Evolutionary conservation across 371 early-diverging fungal genomes (phyloP).

Genomic region (Rhizopus microsporus): DNA sequence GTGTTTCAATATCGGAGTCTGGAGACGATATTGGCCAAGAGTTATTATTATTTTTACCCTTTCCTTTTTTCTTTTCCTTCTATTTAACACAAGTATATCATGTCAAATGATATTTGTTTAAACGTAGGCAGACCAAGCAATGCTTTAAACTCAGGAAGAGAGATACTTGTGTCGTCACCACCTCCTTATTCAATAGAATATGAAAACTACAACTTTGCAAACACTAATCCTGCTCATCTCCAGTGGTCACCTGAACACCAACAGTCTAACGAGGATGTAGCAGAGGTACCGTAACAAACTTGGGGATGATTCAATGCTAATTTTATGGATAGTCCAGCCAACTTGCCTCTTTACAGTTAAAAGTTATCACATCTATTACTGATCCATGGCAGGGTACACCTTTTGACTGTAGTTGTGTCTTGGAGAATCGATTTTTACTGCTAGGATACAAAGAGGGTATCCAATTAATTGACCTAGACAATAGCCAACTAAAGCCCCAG

Average conservation of each 20-base stretch:
- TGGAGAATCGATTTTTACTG: slow-evolving; percentile 41
- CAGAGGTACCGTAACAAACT: slow-evolving; percentile 6
- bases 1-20: too few relatives aligned
- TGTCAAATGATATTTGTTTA: slow-evolving; percentile 11
- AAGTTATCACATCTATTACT: slow-evolving; percentile 22
- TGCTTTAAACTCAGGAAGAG: background rate
- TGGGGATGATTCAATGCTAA: background rate
- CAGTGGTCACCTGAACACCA: background rate
- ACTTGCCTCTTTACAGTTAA: slow-evolving; percentile 25
- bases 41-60: background rate
- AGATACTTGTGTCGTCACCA: slow-evolving; percentile 1
- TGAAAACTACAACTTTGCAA: background rate
- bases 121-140: background rate
- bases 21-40: too few relatives aligned
- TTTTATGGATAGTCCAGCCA: background rate
- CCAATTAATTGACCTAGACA: slow-evolving; percentile 27
- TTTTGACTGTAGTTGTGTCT: slow-evolving; percentile 40
- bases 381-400: slow-evolving; percentile 23
- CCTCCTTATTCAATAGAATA: slow-evolving; percentile 12
- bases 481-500: slow-evolving; percentile 13
- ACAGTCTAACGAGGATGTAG: background rate
- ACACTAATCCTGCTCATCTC: slow-evolving; percentile 6
- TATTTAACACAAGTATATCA: background rate
- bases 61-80: background rate
- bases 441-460: slow-evolving; percentile 35